Conservation (phyloP, 1,284 basidiomycete genomes). For the Moniliella sp. region DNA sequence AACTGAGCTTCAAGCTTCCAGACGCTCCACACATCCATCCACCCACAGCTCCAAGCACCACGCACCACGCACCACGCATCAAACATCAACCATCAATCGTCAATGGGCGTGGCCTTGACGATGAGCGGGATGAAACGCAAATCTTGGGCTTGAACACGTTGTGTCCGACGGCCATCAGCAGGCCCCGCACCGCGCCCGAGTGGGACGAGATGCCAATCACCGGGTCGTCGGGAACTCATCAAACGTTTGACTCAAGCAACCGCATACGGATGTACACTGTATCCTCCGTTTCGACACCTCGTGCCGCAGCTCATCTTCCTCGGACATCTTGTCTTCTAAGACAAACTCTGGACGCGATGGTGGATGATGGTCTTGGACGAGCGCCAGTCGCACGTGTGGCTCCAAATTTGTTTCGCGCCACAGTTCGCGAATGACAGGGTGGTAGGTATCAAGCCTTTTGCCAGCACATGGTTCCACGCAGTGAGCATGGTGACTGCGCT, state of each 20-base stretch:
- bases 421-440: constrained; percentile 7
- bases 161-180: constrained; percentile 7
- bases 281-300: background rate
- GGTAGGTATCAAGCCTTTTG: constrained; percentile 5
- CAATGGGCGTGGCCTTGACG: constrained; percentile 11
- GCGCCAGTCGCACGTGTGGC: constrained; percentile 12
- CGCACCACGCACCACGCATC: no score
- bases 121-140: constrained; percentile 11
- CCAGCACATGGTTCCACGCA: constrained; percentile 8
- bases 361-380: constrained; percentile 4
- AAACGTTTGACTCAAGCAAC: background rate
- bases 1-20: no score
- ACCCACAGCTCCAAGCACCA: no score
- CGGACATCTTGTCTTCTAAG: constrained; percentile 1
- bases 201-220: constrained; percentile 10
- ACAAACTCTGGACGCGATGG: constrained; percentile 9
- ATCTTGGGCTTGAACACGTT: constrained; percentile 8
- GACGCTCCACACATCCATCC: no score
- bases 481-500: constrained; percentile 8
- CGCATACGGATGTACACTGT: background rate
- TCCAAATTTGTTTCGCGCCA: constrained; percentile 6
- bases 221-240: background rate
- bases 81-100: no score
- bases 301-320: constrained; percentile 1
- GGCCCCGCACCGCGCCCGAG: constrained; percentile 13